Evolutionary conservation across 1,139 yeast genomes (phyloP).

Genomic region (Nematodospora anomalae): DNA sequence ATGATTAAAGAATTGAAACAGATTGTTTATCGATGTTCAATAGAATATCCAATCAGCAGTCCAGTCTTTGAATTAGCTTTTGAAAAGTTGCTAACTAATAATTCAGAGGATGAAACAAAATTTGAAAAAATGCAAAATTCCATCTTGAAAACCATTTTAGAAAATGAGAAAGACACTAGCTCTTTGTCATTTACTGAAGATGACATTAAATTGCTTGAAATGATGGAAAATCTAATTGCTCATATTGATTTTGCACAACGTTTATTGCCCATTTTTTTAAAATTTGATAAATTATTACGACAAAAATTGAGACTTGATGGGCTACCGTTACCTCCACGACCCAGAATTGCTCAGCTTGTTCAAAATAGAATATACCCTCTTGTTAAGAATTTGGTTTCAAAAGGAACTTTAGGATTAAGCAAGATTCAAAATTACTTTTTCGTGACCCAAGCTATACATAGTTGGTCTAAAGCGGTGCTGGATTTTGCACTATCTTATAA

Average conservation of each 20-base stretch:
- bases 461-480: slow-evolving; percentile 1
- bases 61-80: background rate
- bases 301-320: slow-evolving; percentile 5
- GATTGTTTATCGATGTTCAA: background rate
- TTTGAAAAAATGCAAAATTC: slow-evolving; percentile 5
- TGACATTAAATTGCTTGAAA: slow-evolving; percentile 4
- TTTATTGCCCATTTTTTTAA: slow-evolving; percentile 1
- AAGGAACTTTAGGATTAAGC: slow-evolving; percentile 7
- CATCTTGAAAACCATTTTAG: slow-evolving; percentile 3
- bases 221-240: slow-evolving; percentile 6
- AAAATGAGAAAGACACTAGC: slow-evolving; percentile 5
- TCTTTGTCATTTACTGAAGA: slow-evolving; percentile 5
- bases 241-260: slow-evolving; percentile 7
- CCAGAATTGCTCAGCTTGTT: slow-evolving; percentile 1
- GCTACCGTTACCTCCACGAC: slow-evolving; percentile 1
- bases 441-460: slow-evolving; percentile 1
- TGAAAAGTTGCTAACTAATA: background rate
- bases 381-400: slow-evolving; percentile 1
- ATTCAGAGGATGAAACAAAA: background rate
- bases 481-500: background rate
- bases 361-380: background rate
- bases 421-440: slow-evolving; percentile 1
- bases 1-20: background rate
- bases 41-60: background rate
- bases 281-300: slow-evolving; percentile 4